Percentiles rank a stretch among this genome's conserved stretches.
phyloP scores from a whole-genome alignment of 805 yeast species.

The Candida succiphila region DNA sequence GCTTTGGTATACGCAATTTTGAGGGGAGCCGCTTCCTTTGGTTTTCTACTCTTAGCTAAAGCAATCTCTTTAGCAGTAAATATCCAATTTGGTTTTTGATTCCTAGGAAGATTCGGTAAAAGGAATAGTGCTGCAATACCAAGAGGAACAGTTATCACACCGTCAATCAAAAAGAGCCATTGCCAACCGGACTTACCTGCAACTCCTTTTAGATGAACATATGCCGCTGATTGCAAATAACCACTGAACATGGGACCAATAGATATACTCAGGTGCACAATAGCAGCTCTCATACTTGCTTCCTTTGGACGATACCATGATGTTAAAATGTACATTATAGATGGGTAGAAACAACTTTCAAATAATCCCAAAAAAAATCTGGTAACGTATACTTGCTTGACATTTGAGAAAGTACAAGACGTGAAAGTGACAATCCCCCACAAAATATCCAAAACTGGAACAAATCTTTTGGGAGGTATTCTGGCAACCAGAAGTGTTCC shows the following conservation, averaged over 20 bases:
- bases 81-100: too few relatives aligned
- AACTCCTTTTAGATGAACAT: constrained; percentile 30
- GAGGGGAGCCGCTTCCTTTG: too few relatives aligned
- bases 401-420: constrained; percentile 24
- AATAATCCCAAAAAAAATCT: constrained; percentile 30
- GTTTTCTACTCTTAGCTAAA: too few relatives aligned
- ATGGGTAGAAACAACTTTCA: constrained; percentile 35
- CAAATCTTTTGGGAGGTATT: too few relatives aligned
- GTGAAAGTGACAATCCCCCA: constrained; percentile 32
- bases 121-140: too few relatives aligned
- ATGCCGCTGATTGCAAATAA: constrained; percentile 45
- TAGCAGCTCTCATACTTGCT: constrained; percentile 11
- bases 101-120: too few relatives aligned
- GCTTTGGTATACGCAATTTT: too few relatives aligned
- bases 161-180: constrained; percentile 59
- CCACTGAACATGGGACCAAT: constrained; percentile 27
- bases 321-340: constrained; percentile 26
- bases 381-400: constrained; percentile 17
- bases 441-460: constrained; percentile 21
- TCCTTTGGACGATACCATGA: constrained; percentile 29
- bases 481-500: constrained; percentile 48
- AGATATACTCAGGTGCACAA: background rate
- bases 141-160: constrained; percentile 41
- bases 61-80: too few relatives aligned
- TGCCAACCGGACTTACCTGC: constrained; percentile 54